Percentiles rank a stretch among this genome's conserved stretches.
Evolutionary conservation across 805 yeast species (phyloP).

Genomic region (Zygosaccharomyces kombuchaensis): DNA sequence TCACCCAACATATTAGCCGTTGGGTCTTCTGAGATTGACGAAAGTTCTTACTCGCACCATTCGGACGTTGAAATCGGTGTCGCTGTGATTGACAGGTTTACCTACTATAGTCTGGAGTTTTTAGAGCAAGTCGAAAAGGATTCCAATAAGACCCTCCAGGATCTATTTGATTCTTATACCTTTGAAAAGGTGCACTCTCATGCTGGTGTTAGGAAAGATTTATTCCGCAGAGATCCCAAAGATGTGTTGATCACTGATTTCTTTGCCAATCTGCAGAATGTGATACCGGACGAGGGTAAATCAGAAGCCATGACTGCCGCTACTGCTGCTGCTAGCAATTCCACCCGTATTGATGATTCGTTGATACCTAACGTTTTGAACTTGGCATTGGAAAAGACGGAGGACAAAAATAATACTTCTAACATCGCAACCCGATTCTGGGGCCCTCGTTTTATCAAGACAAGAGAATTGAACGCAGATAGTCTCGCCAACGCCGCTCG

Average conservation of each 20-base stretch:
- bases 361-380: conserved; percentile 14
- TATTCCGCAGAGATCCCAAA: conserved; percentile 54
- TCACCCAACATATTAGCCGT: conserved; percentile 91
- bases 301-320: conserved; percentile 32
- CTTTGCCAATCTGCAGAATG: conserved; percentile 86
- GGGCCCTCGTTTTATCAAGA: conserved; percentile 3
- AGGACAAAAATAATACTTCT: background rate
- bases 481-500: background rate
- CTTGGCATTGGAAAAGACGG: conserved; percentile 16
- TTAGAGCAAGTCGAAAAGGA: conserved; percentile 76
- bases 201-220: conserved; percentile 87
- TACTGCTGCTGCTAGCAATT: background rate
- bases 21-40: conserved; percentile 84
- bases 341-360: conserved; percentile 5
- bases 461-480: conserved; percentile 4
- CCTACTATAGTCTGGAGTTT: conserved; percentile 85
- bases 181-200: conserved; percentile 83
- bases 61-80: conserved; percentile 95
- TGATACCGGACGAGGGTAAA: conserved; percentile 58
- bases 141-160: conserved; percentile 71
- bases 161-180: conserved; percentile 78
- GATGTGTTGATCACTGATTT: conserved; percentile 85
- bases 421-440: background rate
- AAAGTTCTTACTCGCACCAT: conserved; percentile 91
- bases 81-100: conserved; percentile 95